Base-by-base conservation (phyloP, 257 asterid species). In the Solanum ahanhuiri region DNA sequence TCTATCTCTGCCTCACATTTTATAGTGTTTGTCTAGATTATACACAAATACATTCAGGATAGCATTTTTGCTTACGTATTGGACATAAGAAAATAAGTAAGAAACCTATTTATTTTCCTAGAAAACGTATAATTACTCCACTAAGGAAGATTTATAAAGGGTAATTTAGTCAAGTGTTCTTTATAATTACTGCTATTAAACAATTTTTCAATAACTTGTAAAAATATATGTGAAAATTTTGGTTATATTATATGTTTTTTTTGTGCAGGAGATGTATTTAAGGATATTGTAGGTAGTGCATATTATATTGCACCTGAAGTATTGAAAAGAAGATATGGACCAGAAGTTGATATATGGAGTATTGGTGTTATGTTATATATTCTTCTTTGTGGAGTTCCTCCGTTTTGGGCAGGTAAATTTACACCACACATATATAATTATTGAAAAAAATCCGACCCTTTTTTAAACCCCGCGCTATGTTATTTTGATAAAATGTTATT, bases 261-360 rank as follows among this genome's bases (percentile, higher is more conserved):
- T 57, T 37, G 48, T 84, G 87, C 95, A 95, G 98, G 98, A 67
- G 98, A 95, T 2, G 82, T 35, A 11, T 96, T 94, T 89, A 95
- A 95, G 30, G 99, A 96, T 89, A 95, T 96, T 1, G 98, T 96
- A 70, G 99, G 99, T 8, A 96, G 99, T 89, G 98, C 99, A 34
- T 96, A 96, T 85, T 96, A 96, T 70, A 96, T 96, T 45, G 99
- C 99, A 33, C 99, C 99, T 1, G 98, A 96, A 82, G 99, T 96
- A 23, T 85, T 95, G 92, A 96, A 96, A 89, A 92, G 98, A 86
- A 94, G 88, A 66, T 96, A 96, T 69, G 99, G 99, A 33, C 98
- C 97, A 17, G 98, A 96, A 63, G 99, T 93, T 54, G 98, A 95
- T 88, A 95, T 96, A 31, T 96, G 99, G 99, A 96, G 99, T 82